Evolutionary conservation across 371 early-diverging fungal genomes (phyloP), one percentile per base, ranked within the genome.

Genomic region (Cokeromyces recurvatus): DNA sequence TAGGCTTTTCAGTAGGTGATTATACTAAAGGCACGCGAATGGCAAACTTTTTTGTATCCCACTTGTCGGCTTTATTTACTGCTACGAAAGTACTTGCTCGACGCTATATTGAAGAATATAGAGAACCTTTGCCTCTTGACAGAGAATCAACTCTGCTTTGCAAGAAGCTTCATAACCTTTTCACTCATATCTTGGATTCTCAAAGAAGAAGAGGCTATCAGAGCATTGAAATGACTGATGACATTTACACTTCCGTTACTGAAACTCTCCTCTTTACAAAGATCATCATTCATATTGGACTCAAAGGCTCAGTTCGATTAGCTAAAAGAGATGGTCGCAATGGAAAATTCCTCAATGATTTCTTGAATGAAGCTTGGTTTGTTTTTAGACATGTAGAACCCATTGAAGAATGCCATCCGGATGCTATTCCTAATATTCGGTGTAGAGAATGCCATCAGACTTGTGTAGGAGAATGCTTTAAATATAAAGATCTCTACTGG

Each of bases 201-300:
- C 85, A 82, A 47, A 85, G 84, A 46, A 76, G 79, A 24, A 79
- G 77, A 34, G 4, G 4, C 29, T 66, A 74, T 35, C 67, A 82
- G 16, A 65, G 71, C 15, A 71, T 85, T 34, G 95, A 86, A 14
- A 84, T 87, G 59, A 92, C 94, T 0, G 88, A 94, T 59, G 95
- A 94, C 53, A 67, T 97, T 47, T 72, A 96, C 22, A 81, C 90
- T 7, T 68, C 94, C 14, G 95, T 97, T 4, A 94, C 97, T 39
- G 86, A 87, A 14, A 71, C 97, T 6, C 97, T 97, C 3, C 97
- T 93, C 46, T 87, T 85, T 43, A 75, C 96, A 16, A 98, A 97
- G 62, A 81, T 87, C 15, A 58, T 95, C 43, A 95, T 96, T 48
- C 83, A 94, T 4, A 80, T 90, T 12, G 93, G 94, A 7, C 65